phyloP scores from a whole-genome alignment of 768 basidiomycete species.

The Kwoniella dendrophila region DNA sequence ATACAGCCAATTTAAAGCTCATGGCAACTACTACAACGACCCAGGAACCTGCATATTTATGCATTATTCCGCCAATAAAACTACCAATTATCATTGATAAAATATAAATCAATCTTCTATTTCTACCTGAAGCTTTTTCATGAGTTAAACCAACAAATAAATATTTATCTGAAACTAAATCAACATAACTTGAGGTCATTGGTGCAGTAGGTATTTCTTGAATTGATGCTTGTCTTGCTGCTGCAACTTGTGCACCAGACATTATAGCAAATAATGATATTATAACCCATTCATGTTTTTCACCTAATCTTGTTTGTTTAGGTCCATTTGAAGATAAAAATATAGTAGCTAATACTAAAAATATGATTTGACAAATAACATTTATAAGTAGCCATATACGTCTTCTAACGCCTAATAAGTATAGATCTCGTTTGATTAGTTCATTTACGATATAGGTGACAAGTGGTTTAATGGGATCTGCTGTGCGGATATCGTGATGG shows the following conservation, averaged over 20 bases:
- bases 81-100: slow-evolving; percentile 40
- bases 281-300: slow-evolving; percentile 36
- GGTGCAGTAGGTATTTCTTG: slow-evolving; percentile 45
- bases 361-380: slow-evolving; percentile 28
- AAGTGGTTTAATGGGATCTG: background rate
- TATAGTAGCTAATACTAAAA: slow-evolving; percentile 31
- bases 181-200: slow-evolving; percentile 45
- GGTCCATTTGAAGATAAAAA: slow-evolving; percentile 34
- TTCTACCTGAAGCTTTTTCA: slow-evolving; percentile 34
- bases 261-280: slow-evolving; percentile 40
- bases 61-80: slow-evolving; percentile 41
- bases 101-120: slow-evolving; percentile 41
- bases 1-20: slow-evolving; percentile 30
- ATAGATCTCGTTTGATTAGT: background rate
- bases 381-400: slow-evolving; percentile 40
- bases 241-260: slow-evolving; percentile 47
- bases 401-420: slow-evolving; percentile 31
- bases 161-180: slow-evolving; percentile 41
- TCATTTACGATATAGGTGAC: background rate
- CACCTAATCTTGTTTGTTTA: slow-evolving; percentile 15
- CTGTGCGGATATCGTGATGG: background rate
- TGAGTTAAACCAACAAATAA: slow-evolving; percentile 28
- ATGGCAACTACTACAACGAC: slow-evolving; percentile 40
- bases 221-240: slow-evolving; percentile 41
- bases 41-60: slow-evolving; percentile 41